These are phyloP conservation scores for Linaria vulgaris DNA, from an alignment of 257 asterid genomes.

Conservation along the genomic window DNA sequence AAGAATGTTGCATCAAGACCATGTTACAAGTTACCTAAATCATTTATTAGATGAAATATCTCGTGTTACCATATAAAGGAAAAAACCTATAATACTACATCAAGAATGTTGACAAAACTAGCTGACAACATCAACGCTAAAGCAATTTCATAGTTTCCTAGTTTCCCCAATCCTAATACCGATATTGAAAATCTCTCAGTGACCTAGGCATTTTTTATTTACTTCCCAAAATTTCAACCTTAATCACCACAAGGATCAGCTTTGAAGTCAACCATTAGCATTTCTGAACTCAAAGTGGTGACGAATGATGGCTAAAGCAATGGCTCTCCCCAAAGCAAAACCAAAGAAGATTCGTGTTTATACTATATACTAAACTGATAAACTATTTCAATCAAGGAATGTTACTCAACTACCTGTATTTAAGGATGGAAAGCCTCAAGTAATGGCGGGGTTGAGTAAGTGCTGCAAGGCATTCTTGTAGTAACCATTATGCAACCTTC, in stretches of 20 bases:
- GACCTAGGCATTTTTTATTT: too few relatives aligned
- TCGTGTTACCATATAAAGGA: too few relatives aligned
- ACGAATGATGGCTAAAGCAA: background rate
- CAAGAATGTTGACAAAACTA: too few relatives aligned
- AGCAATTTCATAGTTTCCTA: too few relatives aligned
- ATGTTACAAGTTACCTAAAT: too few relatives aligned
- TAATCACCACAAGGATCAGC: background rate
- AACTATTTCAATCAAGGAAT: slow-evolving; percentile 5
- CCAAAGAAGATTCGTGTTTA: background rate
- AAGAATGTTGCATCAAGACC: too few relatives aligned
- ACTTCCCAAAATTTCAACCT: background rate
- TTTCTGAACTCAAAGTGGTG: slow-evolving; percentile 2
- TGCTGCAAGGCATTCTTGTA: slow-evolving; percentile 61
- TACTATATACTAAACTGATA: slow-evolving; percentile 7
- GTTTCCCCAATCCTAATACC: too few relatives aligned
- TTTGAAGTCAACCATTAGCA: slow-evolving; percentile 5
- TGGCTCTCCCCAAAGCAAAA: slow-evolving; percentile 1
- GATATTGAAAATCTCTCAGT: too few relatives aligned
- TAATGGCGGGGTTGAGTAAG: slow-evolving; percentile 56
- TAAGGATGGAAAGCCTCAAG: slow-evolving; percentile 83
- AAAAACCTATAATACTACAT: too few relatives aligned
- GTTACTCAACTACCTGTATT: slow-evolving; percentile 57
- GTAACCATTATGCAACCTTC: slow-evolving; percentile 45
- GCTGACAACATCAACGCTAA: too few relatives aligned
- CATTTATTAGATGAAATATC: too few relatives aligned